Evolutionary conservation across 2,329 filamentous ascomycete species (phyloP), one percentile per base, ranked within the genome.

Genomic region (Beauveria caledonica): DNA sequence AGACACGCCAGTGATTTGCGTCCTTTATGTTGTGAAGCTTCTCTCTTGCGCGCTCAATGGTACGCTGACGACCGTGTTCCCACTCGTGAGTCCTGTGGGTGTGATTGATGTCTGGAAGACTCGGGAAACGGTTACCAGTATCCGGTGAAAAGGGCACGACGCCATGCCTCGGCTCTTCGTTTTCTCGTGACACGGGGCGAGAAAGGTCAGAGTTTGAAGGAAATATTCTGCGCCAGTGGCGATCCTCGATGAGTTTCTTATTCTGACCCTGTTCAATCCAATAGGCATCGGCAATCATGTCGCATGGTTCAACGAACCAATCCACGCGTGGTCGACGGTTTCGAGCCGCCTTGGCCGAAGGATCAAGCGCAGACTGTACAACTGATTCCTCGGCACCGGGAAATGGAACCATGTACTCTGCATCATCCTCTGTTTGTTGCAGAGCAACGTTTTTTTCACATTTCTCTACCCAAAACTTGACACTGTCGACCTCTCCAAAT

Each of bases 211-310:
- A 66, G 6, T 67, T 65, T 23, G 74, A 73, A 1, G 84, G 79
- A 63, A 89, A 95, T 15, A 97, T 84, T 61, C 83, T 86, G 52
- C 83, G 81, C 68, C 91, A 91, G 67, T 90, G 78, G 15, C 86
- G 85, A 72, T 96, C 89, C 69, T 96, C 89, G 46, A 96, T 87
- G 29, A 92, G 78, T 57, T 80, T 81, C 71, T 92, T 95, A 72
- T 97, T 92, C 61, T 87, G 79, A 36, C 83, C 84, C 67, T 92
- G 86, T 70, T 97, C 91, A 23, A 95, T 76, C 94, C 94, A 99
- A 68, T 92, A 90, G 1, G 88, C 81, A 75, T 99, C 94, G 5
- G 92, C 92, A 51, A 97, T 77, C 72, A 97, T 81, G 70, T 97
- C 92, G 60, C 89, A 86, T 0, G 93, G 90, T 49, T 88, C 84